phyloP scores from a whole-genome alignment of 2,329 filamentous ascomycete species.

The Diaporthe sp. region DNA sequence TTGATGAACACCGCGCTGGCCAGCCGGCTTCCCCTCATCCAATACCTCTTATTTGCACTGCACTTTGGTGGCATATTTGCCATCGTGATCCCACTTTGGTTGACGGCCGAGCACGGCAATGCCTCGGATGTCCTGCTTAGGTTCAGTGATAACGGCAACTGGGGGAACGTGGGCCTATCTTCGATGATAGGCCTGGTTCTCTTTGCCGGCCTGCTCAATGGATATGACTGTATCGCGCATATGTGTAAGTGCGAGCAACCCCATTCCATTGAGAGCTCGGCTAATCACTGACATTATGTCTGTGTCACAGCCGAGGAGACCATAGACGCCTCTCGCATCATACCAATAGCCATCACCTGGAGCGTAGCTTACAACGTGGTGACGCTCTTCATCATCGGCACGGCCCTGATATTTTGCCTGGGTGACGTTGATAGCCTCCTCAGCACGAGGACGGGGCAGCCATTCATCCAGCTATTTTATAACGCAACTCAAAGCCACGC shows the following conservation, averaged over 20 bases:
- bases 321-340: slow-evolving; percentile 20
- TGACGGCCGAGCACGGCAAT: background rate
- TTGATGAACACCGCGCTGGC: background rate
- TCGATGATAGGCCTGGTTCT: slow-evolving; percentile 20
- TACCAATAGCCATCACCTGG: slow-evolving; percentile 4
- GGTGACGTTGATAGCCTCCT: slow-evolving; percentile 16
- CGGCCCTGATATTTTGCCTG: background rate
- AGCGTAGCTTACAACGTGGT: slow-evolving; percentile 9
- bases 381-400: slow-evolving; percentile 6
- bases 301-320: slow-evolving; percentile 3
- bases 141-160: slow-evolving; percentile 6
- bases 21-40: background rate
- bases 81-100: slow-evolving; percentile 11
- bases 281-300: background rate
- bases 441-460: background rate
- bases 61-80: slow-evolving; percentile 16
- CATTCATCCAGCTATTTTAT: slow-evolving; percentile 1
- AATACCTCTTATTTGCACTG: slow-evolving; percentile 11
- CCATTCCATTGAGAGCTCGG: background rate
- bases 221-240: slow-evolving; percentile 20
- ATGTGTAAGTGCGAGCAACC: background rate
- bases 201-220: background rate
- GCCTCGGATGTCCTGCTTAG: background rate
- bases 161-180: background rate
- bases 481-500: slow-evolving; percentile 1